Base-by-base conservation (phyloP, 805 yeast species). In the Vanderwaltozyma polyspora region DNA sequence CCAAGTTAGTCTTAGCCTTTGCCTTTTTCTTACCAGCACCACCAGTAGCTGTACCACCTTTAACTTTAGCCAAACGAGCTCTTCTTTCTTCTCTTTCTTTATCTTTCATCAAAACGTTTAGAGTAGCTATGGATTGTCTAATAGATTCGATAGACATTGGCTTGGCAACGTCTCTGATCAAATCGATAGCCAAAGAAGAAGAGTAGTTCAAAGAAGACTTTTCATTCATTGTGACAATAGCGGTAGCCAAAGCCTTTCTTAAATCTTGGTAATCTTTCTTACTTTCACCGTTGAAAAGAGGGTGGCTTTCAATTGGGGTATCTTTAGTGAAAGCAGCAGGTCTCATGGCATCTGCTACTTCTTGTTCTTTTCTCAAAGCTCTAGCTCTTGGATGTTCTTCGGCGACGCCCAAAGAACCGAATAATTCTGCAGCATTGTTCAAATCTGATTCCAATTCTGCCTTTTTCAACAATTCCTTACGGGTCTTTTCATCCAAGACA, bases 11-110 rank as follows among this genome's bases (percentile, higher is more conserved):
- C 45, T 68, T 72, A 37, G 75, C 70, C 37, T 83, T 79, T 61
- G 81, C 80, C 38, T 85, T 95, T 74, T 87, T 89, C 72, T 87
- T 86, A 62, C 94, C 94, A 25, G 93, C 91, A 56, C 95, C 95
- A 49, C 93, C 93, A 17, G 84, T 73, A 26, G 89, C 74, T 19
- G 93, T 81, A 44, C 89, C 91, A 42, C 91, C 89, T 36, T 83
- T 69, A 29, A 58, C 63, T 56, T 77, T 79, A 48, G 80, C 73
- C 50, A 82, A 64, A 59, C 95, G 76, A 18, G 82, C 85, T 51
- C 74, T 82, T 67, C 96, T 83, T 64, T 89, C 97, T 36, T 79
- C 80, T 55, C 78, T 79, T 59, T 79, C 85, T 64, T 89, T 89
- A 37, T 86, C 94, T 51, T 80, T 86, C 42, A 80, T 66, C 36